Conservation (phyloP, 345 rosid genomes). For the Sonneratia caseolaris region DNA sequence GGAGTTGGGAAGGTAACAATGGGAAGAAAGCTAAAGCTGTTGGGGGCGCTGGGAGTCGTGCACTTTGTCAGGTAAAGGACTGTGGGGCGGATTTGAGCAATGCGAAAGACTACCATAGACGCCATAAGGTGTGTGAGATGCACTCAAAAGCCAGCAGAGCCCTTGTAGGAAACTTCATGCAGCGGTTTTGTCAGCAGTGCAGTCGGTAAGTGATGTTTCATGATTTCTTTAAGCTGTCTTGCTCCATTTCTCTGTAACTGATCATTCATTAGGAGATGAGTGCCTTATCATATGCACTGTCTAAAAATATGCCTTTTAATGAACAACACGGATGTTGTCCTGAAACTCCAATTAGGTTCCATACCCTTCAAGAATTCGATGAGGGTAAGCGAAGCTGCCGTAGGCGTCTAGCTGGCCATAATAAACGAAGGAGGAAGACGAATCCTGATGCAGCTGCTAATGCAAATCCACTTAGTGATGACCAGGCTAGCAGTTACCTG, state of each 20-base stretch:
- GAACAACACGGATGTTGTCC: background rate
- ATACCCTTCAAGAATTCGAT: slow-evolving; percentile 93
- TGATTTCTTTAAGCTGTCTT: background rate
- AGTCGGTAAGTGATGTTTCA: slow-evolving; percentile 52
- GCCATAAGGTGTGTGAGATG: slow-evolving; percentile 94
- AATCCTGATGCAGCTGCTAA: slow-evolving; percentile 57
- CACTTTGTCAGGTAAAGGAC: slow-evolving; percentile 87
- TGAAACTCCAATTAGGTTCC: slow-evolving; percentile 45
- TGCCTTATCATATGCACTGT: background rate
- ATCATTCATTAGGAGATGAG: background rate
- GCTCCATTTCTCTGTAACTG: background rate
- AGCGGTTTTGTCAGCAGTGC: slow-evolving; percentile 99
- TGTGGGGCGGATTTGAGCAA: slow-evolving; percentile 89
- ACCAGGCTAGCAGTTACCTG: slow-evolving; percentile 71
- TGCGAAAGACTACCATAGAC: slow-evolving; percentile 92
- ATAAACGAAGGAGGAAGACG: slow-evolving; percentile 91
- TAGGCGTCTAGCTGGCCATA: slow-evolving; percentile 97
- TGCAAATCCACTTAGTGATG: slow-evolving; percentile 52
- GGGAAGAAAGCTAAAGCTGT: slow-evolving; percentile 67
- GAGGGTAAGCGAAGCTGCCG: slow-evolving; percentile 99
- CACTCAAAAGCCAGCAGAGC: slow-evolving; percentile 93
- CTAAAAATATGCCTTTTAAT: background rate
- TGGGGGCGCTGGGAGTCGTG: slow-evolving; percentile 47
- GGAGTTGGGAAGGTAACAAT: slow-evolving; percentile 45
- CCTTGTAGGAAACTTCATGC: slow-evolving; percentile 76